Evolutionary conservation across 2,329 filamentous ascomycete genomes (phyloP).

Genomic region (Septoria linicola): DNA sequence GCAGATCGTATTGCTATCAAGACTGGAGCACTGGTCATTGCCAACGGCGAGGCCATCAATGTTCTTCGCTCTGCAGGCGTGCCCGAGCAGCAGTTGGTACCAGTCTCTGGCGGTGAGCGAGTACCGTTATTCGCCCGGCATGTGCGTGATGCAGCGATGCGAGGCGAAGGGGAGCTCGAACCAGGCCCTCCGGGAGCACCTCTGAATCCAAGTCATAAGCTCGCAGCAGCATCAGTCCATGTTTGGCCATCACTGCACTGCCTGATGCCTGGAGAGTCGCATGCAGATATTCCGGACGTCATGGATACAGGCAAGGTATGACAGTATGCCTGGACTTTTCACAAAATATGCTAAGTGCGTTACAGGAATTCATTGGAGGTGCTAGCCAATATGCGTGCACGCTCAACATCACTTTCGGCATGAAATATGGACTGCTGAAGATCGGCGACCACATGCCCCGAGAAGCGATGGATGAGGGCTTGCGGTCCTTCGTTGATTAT

Average conservation of each 20-base stretch:
- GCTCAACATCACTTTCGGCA: not conserved
- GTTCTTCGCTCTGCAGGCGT: not conserved
- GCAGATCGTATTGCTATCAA: not conserved
- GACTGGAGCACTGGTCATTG: not conserved
- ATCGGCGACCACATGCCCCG: not conserved
- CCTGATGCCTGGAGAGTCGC: not conserved
- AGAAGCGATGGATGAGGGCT: not conserved
- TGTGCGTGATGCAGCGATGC: not conserved
- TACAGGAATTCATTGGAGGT: not conserved
- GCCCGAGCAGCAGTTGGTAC: not conserved
- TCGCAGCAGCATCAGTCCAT: not conserved
- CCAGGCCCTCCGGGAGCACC: not conserved
- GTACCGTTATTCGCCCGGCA: not conserved
- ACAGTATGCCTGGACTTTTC: too few relatives aligned
- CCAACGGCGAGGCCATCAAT: not conserved
- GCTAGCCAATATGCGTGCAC: not conserved
- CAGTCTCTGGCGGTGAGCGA: not conserved
- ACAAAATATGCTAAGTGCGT: not conserved
- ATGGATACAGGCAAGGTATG: not conserved
- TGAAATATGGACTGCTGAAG: not conserved
- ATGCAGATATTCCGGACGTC: not conserved
- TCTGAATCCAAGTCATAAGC: not conserved
- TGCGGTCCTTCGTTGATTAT: not conserved
- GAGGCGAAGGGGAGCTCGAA: not conserved
- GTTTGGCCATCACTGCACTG: slow-evolving; percentile 4